Evolutionary conservation across 345 rosid genomes (phyloP).

Genomic region (Psidium guajava): DNA sequence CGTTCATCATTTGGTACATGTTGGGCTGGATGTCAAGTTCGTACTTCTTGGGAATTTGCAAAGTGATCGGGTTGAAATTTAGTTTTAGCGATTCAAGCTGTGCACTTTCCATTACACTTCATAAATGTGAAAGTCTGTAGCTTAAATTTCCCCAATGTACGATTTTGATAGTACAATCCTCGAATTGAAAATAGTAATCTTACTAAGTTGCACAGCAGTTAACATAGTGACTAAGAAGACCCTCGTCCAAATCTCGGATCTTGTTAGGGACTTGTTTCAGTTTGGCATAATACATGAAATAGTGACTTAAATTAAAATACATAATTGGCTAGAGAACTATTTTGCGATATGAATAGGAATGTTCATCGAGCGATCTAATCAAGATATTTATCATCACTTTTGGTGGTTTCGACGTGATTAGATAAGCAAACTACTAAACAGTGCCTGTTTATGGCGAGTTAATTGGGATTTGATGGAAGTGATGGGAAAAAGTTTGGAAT

Average conservation of each 20-base stretch:
- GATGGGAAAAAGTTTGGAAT: background rate
- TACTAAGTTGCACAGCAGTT: background rate
- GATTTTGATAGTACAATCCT: background rate
- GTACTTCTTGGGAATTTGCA: background rate
- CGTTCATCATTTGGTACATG: background rate
- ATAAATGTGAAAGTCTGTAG: background rate
- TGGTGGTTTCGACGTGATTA: background rate
- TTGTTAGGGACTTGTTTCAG: background rate
- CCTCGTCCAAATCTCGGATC: background rate
- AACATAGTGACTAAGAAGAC: background rate
- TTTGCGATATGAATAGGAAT: background rate
- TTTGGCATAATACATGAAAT: background rate
- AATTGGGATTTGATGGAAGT: background rate
- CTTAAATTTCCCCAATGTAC: background rate
- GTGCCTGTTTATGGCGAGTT: background rate
- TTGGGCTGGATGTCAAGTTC: background rate
- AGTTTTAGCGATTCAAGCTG: background rate
- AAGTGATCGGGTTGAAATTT: background rate
- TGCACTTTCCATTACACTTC: background rate
- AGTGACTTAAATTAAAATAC: background rate
- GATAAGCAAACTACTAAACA: background rate
- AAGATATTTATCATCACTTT: background rate
- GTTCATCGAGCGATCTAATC: background rate
- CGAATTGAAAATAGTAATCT: background rate
- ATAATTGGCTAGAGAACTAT: background rate